A percentile compares a stretch with the other conserved stretches of the same genome.
phyloP scores from a whole-genome alignment of 345 rosid species.

The Citrus sp. region DNA sequence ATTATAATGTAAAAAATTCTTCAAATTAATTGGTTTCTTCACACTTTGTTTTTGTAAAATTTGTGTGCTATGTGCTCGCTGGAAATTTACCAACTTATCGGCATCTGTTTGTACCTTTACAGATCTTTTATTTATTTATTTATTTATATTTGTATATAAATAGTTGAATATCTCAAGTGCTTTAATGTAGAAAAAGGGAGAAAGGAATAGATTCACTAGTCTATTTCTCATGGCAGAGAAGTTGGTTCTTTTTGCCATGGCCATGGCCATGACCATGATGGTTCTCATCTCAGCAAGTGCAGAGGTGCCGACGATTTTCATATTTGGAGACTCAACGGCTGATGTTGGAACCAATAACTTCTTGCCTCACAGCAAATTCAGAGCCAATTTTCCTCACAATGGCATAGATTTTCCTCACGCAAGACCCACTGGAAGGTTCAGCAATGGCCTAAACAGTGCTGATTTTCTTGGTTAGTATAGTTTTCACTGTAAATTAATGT shows the following conservation, averaged over 20 bases:
- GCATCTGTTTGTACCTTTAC: background rate
- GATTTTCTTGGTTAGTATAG: conserved; percentile 42
- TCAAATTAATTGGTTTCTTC: background rate
- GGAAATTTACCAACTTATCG: background rate
- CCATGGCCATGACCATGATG: conserved; percentile 8
- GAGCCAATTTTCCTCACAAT: conserved; percentile 37
- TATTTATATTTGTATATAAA: conserved; percentile 10
- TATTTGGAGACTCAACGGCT: conserved; percentile 55
- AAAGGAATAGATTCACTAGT: background rate
- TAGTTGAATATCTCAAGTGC: background rate
- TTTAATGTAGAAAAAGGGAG: background rate
- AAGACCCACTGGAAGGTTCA: conserved; percentile 57
- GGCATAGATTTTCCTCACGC: conserved; percentile 50
- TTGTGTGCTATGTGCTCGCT: background rate
- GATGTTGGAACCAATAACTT: conserved; percentile 56
- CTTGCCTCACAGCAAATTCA: conserved; percentile 31
- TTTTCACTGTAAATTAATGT: background rate
- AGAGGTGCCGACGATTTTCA: conserved; percentile 33
- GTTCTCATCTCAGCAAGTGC: conserved; percentile 21
- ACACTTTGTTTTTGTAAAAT: background rate
- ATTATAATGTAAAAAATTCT: background rate
- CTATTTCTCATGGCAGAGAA: conserved; percentile 18
- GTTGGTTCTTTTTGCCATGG: conserved; percentile 1
- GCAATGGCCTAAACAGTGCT: conserved; percentile 60
- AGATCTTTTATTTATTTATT: too few species aligned